Base-by-base conservation (phyloP, 2,329 filamentous ascomycete species). In the Periconia macrospinosa region DNA sequence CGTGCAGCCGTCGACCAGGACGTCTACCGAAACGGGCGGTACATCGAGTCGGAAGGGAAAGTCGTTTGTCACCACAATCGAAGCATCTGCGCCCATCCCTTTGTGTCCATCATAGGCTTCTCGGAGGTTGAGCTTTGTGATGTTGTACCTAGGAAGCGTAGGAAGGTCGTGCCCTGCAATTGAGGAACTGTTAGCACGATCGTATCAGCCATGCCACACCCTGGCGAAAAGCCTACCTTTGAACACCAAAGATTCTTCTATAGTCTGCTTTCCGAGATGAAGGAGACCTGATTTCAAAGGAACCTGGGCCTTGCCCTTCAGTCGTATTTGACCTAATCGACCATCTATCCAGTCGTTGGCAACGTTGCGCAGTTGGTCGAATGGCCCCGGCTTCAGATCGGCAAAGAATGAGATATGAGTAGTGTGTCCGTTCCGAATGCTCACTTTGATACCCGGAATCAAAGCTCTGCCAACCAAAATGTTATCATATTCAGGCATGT, bases 331-430 rank as follows among this genome's bases (percentile, higher is more conserved):
- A 11, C 86, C 83, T 53, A 97, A 78, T 50, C 85, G 87, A 40
- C 92, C 92, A 50, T 90, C 86, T 55, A 99, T 77, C 87, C 91
- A 97, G 72, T 96, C 89, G 70, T 94, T 91, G 45, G 90, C 91
- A 58, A 97, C 83, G 54, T 83, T 83, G 55, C 90, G 87, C 62
- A 97, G 86, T 6, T 87, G 88, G 50, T 92, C 86, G 14, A 90
- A 78, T 65, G 92, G 85, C 30, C 92, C 92, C 23, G 91, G 88
- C 37, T 83, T 78, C 40, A 97, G 75, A 56, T 94, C 86, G 41
- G 89, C 84, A 50, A 94, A 75, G 62, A 97, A 87, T 65, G 97
- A 90, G 53, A 97, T 78, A 52, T 84, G 78, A 2, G 90, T 97
- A 15, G 81, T 85, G 63, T 90, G 84, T 11, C 90, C 90, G 67